phyloP scores from a whole-genome alignment of 768 basidiomycete species.

The Epithele typhae region DNA sequence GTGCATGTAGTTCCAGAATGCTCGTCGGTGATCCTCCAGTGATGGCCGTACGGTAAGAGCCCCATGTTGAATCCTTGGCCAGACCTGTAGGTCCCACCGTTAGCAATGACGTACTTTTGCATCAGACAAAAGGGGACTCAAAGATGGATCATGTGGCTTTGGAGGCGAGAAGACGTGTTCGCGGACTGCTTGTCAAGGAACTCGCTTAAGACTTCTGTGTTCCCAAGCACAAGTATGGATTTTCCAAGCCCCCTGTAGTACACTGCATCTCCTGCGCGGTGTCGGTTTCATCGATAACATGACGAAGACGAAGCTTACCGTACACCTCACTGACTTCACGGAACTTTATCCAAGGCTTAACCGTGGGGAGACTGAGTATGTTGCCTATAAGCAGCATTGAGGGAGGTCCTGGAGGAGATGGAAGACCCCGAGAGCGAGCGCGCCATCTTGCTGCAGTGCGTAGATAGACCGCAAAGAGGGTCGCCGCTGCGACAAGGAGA shows the following conservation, averaged over 20 bases:
- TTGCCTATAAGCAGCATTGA: too few relatives aligned
- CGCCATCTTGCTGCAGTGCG: too few relatives aligned
- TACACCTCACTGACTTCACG: too few relatives aligned
- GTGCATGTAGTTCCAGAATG: constrained; percentile 1
- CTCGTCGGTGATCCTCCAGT: constrained; percentile 2
- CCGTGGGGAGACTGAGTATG: too few relatives aligned
- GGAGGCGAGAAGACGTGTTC: constrained; percentile 14
- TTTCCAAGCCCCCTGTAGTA: constrained; percentile 8
- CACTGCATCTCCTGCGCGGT: constrained; percentile 6
- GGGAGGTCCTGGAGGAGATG: too few relatives aligned
- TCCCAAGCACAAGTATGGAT: constrained; percentile 5
- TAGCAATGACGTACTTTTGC: background rate
- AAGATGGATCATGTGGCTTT: constrained; percentile 16
- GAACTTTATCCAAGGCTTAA: too few relatives aligned
- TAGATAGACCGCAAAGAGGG: too few relatives aligned
- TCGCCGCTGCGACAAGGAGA: too few relatives aligned
- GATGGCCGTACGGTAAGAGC: constrained; percentile 2
- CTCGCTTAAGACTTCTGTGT: constrained; percentile 1
- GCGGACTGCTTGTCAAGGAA: constrained; percentile 13
- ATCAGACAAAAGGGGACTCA: constrained; percentile 1
- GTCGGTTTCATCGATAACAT: background rate
- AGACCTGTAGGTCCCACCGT: background rate
- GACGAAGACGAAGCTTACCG: too few relatives aligned
- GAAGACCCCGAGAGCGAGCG: too few relatives aligned
- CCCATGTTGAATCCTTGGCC: background rate